These are phyloP conservation scores for Chlamydomonas eustigma DNA, from an alignment of 139 green algal genomes.

Conservation along the genomic window DNA sequence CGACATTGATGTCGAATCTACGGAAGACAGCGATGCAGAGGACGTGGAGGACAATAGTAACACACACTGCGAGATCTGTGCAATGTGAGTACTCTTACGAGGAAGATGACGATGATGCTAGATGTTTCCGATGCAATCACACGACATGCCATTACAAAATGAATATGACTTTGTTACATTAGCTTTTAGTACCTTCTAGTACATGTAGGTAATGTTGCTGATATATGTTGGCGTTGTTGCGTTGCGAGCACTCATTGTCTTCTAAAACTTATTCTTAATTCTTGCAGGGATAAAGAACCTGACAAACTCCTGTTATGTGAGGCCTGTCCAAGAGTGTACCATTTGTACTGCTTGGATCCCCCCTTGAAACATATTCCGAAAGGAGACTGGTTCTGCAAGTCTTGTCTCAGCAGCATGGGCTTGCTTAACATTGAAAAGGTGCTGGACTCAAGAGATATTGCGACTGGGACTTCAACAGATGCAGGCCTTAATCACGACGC, in stretches of 20 bases:
- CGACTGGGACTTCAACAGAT: too few species aligned
- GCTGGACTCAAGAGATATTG: conserved; percentile 25
- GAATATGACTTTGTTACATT: not conserved
- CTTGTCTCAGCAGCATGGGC: conserved; percentile 21
- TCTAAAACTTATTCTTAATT: not conserved
- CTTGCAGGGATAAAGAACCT: conserved; percentile 25
- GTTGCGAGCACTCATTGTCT: not conserved
- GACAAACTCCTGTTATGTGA: conserved; percentile 65
- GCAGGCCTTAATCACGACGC: too few species aligned
- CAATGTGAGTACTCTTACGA: not conserved
- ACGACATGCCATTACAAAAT: not conserved
- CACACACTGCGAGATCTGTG: conserved; percentile 8
- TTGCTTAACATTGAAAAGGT: conserved; percentile 39
- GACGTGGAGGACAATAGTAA: conserved; percentile 10
- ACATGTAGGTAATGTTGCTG: not conserved
- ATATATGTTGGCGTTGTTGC: not conserved
- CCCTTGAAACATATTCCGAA: conserved; percentile 46
- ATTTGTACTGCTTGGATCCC: conserved; percentile 57
- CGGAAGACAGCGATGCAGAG: not conserved
- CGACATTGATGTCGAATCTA: too few species aligned
- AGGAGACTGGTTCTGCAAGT: conserved; percentile 58
- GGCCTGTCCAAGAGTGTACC: conserved; percentile 50
- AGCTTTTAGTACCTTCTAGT: not conserved
- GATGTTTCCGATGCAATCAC: not conserved
- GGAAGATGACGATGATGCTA: not conserved